Conservation (phyloP, 2,329 filamentous ascomycete species). For the Calycina herbarum region DNA sequence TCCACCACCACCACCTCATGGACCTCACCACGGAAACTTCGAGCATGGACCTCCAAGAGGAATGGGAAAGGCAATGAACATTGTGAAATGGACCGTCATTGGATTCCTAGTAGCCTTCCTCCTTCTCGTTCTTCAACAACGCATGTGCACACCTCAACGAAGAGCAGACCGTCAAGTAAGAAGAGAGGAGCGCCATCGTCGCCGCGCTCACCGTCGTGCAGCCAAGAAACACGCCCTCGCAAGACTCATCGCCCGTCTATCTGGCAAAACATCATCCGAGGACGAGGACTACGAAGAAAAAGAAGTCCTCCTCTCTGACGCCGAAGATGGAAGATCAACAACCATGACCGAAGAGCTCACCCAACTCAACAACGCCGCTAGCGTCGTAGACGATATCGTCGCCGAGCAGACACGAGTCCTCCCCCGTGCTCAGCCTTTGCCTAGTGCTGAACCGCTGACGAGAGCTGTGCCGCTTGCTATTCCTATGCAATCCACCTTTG, state of each 20-base stretch:
- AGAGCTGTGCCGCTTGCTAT: conserved; percentile 1
- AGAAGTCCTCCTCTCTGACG: conserved; percentile 20
- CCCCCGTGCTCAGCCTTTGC: not conserved
- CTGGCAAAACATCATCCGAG: conserved; percentile 17
- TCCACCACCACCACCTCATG: conserved; percentile 5
- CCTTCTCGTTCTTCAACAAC: conserved; percentile 26
- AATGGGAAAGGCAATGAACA: conserved; percentile 17
- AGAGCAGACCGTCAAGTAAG: conserved; percentile 23
- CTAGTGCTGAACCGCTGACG: not conserved
- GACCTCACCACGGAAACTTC: conserved; percentile 17
- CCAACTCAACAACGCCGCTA: conserved; percentile 27
- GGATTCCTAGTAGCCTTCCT: conserved; percentile 32
- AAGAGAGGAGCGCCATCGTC: conserved; percentile 24
- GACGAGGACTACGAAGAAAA: conserved; percentile 30
- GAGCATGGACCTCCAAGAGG: conserved; percentile 12
- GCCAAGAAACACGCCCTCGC: conserved; percentile 26
- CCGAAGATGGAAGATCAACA: conserved; percentile 27
- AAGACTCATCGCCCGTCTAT: conserved; percentile 20
- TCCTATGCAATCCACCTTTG: not conserved
- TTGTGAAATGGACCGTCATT: conserved; percentile 27
- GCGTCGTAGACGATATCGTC: conserved; percentile 30
- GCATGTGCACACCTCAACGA: conserved; percentile 20
- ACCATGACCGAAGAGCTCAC: conserved; percentile 29
- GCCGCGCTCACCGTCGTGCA: conserved; percentile 22
- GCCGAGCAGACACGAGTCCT: conserved; percentile 14